Base-by-base conservation (phyloP, 2,329 filamentous ascomycete genomes). In the Talaromyces sp. region DNA sequence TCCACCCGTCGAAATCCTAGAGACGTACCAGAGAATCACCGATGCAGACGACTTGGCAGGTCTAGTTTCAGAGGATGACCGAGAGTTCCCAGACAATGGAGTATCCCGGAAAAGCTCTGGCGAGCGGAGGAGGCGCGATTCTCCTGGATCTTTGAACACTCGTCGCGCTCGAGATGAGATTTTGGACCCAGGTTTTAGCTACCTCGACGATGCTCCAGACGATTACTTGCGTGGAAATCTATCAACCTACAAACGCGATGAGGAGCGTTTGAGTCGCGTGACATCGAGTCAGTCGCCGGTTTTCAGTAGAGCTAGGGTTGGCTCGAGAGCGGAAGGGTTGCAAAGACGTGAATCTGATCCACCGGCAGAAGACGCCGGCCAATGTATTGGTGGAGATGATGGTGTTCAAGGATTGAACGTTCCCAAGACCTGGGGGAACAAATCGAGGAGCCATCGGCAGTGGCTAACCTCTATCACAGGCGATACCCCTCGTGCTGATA, bases 11-110 rank as follows among this genome's bases (percentile, higher is more conserved):
- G 80, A 78, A 59, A 66, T 79, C 9, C 70, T 70, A 11, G 78
- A 81, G 56, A 70, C 73, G 5, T 81, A 82, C 66, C 71, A 72
- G 58, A 72, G 73, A 66, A 79, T 80, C 62, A 73, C 77, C 19
- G 76, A 79, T 50, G 77, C 75, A 43, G 74, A 76, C 37, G 72
- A 74, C 50, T 62, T 79, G 47, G 72, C 73, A 3, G 75, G 78
- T 54, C 69, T 72, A 19, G 78, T 75, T 17, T 69, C 70, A 13
- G 70, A 78, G 56, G 75, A 77, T 17, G 74, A 77, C 13, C 69
- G 64, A 33, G 61, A 64, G 54, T 35, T 39, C 5, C 60, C 22
- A 9, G 49, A 60, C 15, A 61, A 67, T 39, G 45, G 11, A 7
- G 65, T 35, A 67, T 70, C 67, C 68, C 66, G 54, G 50, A 61